These are phyloP conservation scores for Ammopiptanthus mongolicus DNA, from an alignment of 306 rosid species.

Conservation along the genomic window DNA sequence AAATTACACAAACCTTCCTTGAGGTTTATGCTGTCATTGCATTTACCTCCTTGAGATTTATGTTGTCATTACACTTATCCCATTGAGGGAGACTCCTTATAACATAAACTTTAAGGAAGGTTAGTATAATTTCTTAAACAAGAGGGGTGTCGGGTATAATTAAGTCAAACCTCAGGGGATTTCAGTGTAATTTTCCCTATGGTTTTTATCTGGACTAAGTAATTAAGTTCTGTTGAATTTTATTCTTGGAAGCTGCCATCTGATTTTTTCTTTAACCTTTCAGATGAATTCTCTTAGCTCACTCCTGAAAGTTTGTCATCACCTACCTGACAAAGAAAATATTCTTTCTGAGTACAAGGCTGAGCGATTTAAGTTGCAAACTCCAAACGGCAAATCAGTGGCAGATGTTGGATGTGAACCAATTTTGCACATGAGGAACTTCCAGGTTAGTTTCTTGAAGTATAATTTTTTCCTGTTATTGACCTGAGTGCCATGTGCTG, in stretches of 20 bases:
- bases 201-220: not conserved
- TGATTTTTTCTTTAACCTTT: slow-evolving; percentile 22
- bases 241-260: slow-evolving; percentile 23
- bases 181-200: not conserved
- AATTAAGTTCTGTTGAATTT: not conserved
- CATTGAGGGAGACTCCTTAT: too few relatives aligned
- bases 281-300: slow-evolving; percentile 97
- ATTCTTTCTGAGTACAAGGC: slow-evolving; percentile 58
- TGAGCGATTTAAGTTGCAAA: slow-evolving; percentile 59
- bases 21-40: too few relatives aligned
- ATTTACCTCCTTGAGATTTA: too few relatives aligned
- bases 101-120: too few relatives aligned
- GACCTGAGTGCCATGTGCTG: not conserved
- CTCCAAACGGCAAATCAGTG: slow-evolving; percentile 80
- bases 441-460: slow-evolving; percentile 61
- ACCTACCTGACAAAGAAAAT: slow-evolving; percentile 49
- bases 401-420: slow-evolving; percentile 98
- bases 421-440: slow-evolving; percentile 92
- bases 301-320: slow-evolving; percentile 70
- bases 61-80: too few relatives aligned
- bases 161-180: too few relatives aligned
- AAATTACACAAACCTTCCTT: too few relatives aligned
- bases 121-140: too few relatives aligned
- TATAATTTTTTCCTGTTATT: not conserved
- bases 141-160: too few relatives aligned